A percentile compares a stretch with the other conserved stretches of the same genome.
Conservation (phyloP, 805 yeast species). For the Dipodascus albidus region DNA sequence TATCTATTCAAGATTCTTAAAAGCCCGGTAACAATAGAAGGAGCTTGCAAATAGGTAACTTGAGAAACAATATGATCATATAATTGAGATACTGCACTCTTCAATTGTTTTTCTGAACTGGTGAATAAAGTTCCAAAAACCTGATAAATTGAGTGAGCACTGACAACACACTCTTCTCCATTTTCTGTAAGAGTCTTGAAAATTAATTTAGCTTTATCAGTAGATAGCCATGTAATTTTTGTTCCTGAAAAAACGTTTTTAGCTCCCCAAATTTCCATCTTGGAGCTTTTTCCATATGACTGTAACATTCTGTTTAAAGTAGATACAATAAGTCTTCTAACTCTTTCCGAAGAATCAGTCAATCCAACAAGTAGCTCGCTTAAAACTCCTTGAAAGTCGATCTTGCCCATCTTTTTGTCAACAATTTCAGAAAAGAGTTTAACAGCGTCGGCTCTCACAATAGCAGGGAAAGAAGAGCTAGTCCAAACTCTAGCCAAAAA, state of each 20-base stretch:
- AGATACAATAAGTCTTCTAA: slow-evolving; percentile 20
- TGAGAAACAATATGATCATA: slow-evolving; percentile 62
- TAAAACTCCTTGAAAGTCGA: slow-evolving; percentile 27
- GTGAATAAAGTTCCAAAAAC: slow-evolving; percentile 2
- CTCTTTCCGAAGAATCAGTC: slow-evolving; percentile 22
- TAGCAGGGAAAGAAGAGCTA: slow-evolving; percentile 23
- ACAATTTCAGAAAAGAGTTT: slow-evolving; percentile 6
- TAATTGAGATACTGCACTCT: slow-evolving; percentile 14
- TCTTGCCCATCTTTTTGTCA: slow-evolving; percentile 1
- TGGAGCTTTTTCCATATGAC: not conserved
- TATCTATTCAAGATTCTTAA: slow-evolving; percentile 35
- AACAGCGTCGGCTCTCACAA: slow-evolving; percentile 28
- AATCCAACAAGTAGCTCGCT: slow-evolving; percentile 24
- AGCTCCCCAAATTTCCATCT: slow-evolving; percentile 18
- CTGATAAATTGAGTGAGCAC: slow-evolving; percentile 33
- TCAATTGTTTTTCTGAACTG: slow-evolving; percentile 7
- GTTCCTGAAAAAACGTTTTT: slow-evolving; percentile 42
- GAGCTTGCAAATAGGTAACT: slow-evolving; percentile 39
- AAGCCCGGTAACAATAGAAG: slow-evolving; percentile 44
- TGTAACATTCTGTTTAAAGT: slow-evolving; percentile 11
- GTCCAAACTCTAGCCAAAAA: slow-evolving; percentile 27
- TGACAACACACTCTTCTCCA: slow-evolving; percentile 37
- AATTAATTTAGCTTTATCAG: slow-evolving; percentile 44
- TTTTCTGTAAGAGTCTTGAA: slow-evolving; percentile 27
- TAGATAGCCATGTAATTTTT: slow-evolving; percentile 41